These are phyloP conservation scores for Aspergillus sojae DNA, from an alignment of 2,329 filamentous ascomycete genomes.

Conservation along the genomic window DNA sequence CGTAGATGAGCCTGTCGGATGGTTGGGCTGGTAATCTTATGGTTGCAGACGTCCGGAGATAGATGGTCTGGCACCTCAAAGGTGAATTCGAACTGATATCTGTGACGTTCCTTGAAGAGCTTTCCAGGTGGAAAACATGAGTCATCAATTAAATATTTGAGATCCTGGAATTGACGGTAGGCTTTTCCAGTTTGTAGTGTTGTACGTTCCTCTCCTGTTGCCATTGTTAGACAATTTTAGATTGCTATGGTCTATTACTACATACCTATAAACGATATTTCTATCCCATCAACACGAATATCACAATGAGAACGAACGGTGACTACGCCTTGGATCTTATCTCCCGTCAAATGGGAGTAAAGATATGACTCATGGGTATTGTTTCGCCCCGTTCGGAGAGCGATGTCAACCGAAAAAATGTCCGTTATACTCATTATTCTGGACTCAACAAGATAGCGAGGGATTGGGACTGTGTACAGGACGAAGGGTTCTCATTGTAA, in stretches of 20 bases:
- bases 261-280: slow-evolving; percentile 13
- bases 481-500: background rate
- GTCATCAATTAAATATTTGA: slow-evolving; percentile 3
- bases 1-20: slow-evolving; percentile 19
- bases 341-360: slow-evolving; percentile 11
- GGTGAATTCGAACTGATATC: slow-evolving; percentile 9
- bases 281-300: slow-evolving; percentile 8
- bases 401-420: background rate
- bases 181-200: slow-evolving; percentile 9
- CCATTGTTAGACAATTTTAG: background rate
- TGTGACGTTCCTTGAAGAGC: slow-evolving; percentile 3
- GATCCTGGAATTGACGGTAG: slow-evolving; percentile 11
- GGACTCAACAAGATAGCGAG: background rate
- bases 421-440: background rate
- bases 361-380: slow-evolving; percentile 2
- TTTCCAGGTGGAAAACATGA: slow-evolving; percentile 6
- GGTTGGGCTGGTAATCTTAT: slow-evolving; percentile 2
- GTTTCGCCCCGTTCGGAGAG: background rate
- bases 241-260: too few species aligned
- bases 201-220: slow-evolving; percentile 14
- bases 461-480: too few species aligned
- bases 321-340: slow-evolving; percentile 11
- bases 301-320: slow-evolving; percentile 8
- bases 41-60: slow-evolving; percentile 8
- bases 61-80: slow-evolving; percentile 17